Base-by-base conservation (phyloP, 2,329 filamentous ascomycete genomes). In the Epichloe sp. region DNA sequence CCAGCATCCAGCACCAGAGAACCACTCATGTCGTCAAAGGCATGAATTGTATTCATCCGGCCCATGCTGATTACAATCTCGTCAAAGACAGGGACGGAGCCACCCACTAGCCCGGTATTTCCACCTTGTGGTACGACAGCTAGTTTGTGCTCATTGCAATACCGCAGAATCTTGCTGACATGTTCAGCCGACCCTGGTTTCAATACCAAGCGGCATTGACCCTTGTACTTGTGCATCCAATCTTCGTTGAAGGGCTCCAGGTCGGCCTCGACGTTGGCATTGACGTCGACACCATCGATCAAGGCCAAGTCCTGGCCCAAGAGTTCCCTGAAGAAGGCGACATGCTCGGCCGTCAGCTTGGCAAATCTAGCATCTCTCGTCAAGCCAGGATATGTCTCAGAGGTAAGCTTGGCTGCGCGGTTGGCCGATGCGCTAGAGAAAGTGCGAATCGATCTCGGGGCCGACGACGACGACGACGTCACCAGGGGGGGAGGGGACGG, bases 201-300 rank as follows among this genome's bases (percentile, higher is more conserved):
- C 55, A 98, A 72, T 4, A 97, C 89, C 26, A 98, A 73, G 62
- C 83, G 82, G 54, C 87, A 82, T 68, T 96, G 89, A 34, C 93
- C 94, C 54, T 87, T 83, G 73, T 95, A 98, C 71, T 98, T 98
- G 69, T 87, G 84, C 90, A 98, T 96, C 93, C 94, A 98, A 71
- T 98, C 93, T 64, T 83, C 82, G 69, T 98, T 98, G 77, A 89
- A 98, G 7, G 86, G 79, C 65, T 93, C 88, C 57, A 97, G 77
- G 64, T 97, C 93, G 60, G 87, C 86, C 14, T 82, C 66, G 31
- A 71, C 86, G 14, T 82, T 65, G 34, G 71, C 82, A 67, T 90
- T 81, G 26, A 55, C 56, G 3, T 82, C 87, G 50, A 95, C 77
- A 48, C 88, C 88, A 64, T 96, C 90, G 54, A 97, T 80, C 48